Base-by-base conservation (phyloP, 352 stramenopile species). In the Elongisporangium prolatum region DNA sequence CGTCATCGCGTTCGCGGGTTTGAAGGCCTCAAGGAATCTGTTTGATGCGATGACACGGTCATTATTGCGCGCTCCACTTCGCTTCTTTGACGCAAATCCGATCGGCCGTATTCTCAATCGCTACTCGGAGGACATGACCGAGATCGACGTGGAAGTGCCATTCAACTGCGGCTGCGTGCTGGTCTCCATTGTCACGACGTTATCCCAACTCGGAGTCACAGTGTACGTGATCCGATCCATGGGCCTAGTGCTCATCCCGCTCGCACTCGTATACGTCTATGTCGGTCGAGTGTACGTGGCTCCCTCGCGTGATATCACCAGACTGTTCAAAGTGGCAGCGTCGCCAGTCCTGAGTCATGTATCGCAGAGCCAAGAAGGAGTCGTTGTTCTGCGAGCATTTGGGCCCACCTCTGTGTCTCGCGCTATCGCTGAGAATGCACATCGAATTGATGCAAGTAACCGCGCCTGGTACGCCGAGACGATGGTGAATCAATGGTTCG, bases 51-150 rank as follows among this genome's bases (percentile, higher is more conserved):
- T 97, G 54, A 91, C 86, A 8, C 55, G 68, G 14, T 76, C 75
- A n/a, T 78, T 97, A 7, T 60, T 97, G n/a, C 40, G 68, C 21
- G 88, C 90, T 8, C 87, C 89, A 13, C 75, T 97, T 53, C 60
- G 80, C 3, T 97, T 97, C 64, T 97, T 97, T 66, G 88, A 97
- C 65, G 85, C 75, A 3, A 96, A 94, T 56, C 91, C 89, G 13
- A 64, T 90, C 17, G 87, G 86, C 0, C 72, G 86, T 57, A 90
- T 97, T 52, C 52, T 97, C 13, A 95, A 95, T 56, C 74, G 91
- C 7, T 98, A 93, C 72, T 71, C 74, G 18, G 80, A 84, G 3
- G 88, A 96, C 65, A 91, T 95, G 68, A 75, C 93, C 52, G 84
- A 82, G 47, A 64, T 96, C 17, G 88, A 97, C 72, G 65, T 94